These are phyloP conservation scores for Phlyctochytrium arcticum DNA, from an alignment of 192 early-diverging fungal species.

Conservation along the genomic window DNA sequence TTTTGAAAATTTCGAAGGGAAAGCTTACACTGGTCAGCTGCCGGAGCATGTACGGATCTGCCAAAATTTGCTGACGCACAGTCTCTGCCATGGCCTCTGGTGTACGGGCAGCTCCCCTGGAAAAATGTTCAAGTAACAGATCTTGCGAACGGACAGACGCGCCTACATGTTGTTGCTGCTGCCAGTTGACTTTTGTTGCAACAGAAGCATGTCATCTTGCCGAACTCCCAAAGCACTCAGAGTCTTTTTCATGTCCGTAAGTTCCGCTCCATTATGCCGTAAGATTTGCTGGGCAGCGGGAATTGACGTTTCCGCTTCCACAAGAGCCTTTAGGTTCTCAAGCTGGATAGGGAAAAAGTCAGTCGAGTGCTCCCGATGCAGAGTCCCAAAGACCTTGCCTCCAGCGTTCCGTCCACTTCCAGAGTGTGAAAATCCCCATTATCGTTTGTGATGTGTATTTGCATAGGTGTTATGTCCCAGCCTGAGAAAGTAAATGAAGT, in stretches of 20 bases:
- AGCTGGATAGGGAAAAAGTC: constrained; percentile 7
- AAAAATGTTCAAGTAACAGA: no score
- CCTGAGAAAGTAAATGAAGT: no score
- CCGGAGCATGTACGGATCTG: constrained; percentile 50
- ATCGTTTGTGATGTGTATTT: constrained; percentile 55
- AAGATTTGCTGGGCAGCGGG: constrained; percentile 61
- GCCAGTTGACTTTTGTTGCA: constrained; percentile 39
- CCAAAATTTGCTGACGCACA: constrained; percentile 61
- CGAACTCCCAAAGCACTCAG: constrained; percentile 62
- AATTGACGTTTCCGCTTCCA: constrained; percentile 79
- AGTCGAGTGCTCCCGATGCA: not conserved
- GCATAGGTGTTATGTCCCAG: no score
- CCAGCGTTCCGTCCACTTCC: constrained; percentile 24
- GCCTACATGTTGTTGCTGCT: no score
- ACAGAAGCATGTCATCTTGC: constrained; percentile 71
- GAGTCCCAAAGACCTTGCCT: constrained; percentile 12
- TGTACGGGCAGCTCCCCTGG: constrained; percentile 16
- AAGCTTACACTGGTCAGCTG: constrained; percentile 55
- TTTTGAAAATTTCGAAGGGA: no score
- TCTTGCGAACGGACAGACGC: no score
- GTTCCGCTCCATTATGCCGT: constrained; percentile 59
- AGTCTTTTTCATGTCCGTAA: constrained; percentile 59
- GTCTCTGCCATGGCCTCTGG: constrained; percentile 42
- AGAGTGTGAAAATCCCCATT: constrained; percentile 53
- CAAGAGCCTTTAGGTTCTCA: constrained; percentile 67